These are phyloP conservation scores for Tieghemostelium lacteum DNA, from an alignment of 78 protist species.

Conservation along the genomic window DNA sequence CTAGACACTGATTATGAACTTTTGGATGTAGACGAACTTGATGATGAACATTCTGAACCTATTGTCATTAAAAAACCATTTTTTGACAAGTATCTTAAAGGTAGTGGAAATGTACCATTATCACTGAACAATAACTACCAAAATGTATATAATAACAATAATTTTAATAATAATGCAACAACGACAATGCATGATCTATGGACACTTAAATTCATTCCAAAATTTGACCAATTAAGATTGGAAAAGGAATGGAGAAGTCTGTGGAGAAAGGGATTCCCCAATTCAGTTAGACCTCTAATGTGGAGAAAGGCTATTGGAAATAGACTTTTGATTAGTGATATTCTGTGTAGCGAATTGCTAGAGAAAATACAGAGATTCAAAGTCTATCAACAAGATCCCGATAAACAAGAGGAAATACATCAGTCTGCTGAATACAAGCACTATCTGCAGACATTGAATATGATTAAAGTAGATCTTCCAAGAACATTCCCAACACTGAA, in stretches of 20 bases:
- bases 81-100: background rate
- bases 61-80: background rate
- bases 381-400: background rate
- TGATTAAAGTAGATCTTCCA: constrained; percentile 82
- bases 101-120: no score
- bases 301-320: constrained; percentile 55
- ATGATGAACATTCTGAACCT: background rate
- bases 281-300: background rate
- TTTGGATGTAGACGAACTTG: no score
- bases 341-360: background rate
- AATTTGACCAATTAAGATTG: constrained; percentile 2
- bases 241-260: constrained; percentile 10
- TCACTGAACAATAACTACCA: background rate
- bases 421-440: background rate
- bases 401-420: background rate
- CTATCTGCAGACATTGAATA: constrained; percentile 1
- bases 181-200: background rate
- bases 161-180: constrained; percentile 14
- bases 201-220: constrained; percentile 15
- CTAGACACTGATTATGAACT: no score
- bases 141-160: constrained; percentile 6
- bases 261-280: constrained; percentile 58
- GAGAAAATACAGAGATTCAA: background rate
- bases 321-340: constrained; percentile 5
- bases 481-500: constrained; percentile 83